Evolutionary conservation across 257 asterid genomes (phyloP).

Genomic region (Jacaranda mimosifolia): DNA sequence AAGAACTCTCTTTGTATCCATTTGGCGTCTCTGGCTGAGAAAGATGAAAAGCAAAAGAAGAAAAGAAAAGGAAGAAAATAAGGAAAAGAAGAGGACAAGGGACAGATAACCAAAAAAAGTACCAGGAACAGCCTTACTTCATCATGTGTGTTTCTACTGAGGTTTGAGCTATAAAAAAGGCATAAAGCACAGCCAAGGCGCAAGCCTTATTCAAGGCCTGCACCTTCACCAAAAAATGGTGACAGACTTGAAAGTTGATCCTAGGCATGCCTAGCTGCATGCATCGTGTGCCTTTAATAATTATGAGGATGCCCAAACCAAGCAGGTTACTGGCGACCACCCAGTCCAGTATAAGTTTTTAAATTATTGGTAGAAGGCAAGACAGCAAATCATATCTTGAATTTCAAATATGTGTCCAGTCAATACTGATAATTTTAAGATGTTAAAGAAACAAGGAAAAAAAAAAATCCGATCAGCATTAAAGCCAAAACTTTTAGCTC

Average conservation of each 20-base stretch:
- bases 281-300: neutral
- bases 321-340: neutral
- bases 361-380: neutral
- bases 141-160: too few relatives aligned
- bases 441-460: conserved; percentile 5
- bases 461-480: neutral
- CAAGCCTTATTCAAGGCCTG: neutral
- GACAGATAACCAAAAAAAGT: too few relatives aligned
- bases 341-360: neutral
- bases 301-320: neutral
- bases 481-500: conserved; percentile 14
- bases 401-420: neutral
- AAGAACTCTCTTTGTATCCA: too few relatives aligned
- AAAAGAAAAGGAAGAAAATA: too few relatives aligned
- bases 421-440: conserved; percentile 12
- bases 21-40: too few relatives aligned
- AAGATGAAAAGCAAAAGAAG: too few relatives aligned
- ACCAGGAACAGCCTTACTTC: too few relatives aligned
- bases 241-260: neutral
- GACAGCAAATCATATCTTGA: neutral
- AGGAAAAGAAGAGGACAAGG: too few relatives aligned
- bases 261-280: neutral
- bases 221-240: neutral
- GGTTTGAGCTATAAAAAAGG: too few relatives aligned
- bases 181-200: neutral